A percentile compares a stretch with the other conserved stretches of the same genome.
Conservation (phyloP, 2,329 filamentous ascomycete genomes). For the Cladosporium sp. region DNA sequence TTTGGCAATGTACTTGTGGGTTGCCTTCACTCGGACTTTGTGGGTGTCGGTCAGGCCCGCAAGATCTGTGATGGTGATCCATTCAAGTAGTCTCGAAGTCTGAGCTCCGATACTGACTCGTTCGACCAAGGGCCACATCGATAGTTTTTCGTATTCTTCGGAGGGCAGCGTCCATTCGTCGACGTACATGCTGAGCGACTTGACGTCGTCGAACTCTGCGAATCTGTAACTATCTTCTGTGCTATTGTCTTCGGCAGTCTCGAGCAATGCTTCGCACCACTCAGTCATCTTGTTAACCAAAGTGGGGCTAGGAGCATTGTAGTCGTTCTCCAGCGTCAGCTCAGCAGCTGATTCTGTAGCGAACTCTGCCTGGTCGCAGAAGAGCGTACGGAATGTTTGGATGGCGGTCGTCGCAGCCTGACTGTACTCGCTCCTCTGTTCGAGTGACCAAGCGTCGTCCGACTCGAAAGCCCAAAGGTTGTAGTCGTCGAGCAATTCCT, state of each 20-base stretch:
- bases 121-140: slow-evolving; percentile 16
- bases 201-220: background rate
- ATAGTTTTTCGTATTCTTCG: background rate
- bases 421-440: slow-evolving; percentile 1
- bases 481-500: slow-evolving; percentile 13
- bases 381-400: slow-evolving; percentile 14
- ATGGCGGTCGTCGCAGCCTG: slow-evolving; percentile 6
- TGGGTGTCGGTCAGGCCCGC: slow-evolving; percentile 18
- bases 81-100: slow-evolving; percentile 6
- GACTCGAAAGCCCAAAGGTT: slow-evolving; percentile 14
- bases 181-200: background rate
- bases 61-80: slow-evolving; percentile 15
- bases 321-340: background rate
- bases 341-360: background rate
- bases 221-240: background rate
- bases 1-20: background rate
- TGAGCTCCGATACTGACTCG: slow-evolving; percentile 13
- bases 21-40: slow-evolving; percentile 9
- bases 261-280: slow-evolving; percentile 1
- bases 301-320: background rate
- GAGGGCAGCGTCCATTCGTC: background rate
- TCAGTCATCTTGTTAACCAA: background rate
- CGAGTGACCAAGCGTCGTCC: slow-evolving; percentile 16
- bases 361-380: slow-evolving; percentile 13
- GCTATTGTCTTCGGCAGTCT: background rate